Conservation (phyloP, 1,139 yeast species). For the Candida glucosophila region DNA sequence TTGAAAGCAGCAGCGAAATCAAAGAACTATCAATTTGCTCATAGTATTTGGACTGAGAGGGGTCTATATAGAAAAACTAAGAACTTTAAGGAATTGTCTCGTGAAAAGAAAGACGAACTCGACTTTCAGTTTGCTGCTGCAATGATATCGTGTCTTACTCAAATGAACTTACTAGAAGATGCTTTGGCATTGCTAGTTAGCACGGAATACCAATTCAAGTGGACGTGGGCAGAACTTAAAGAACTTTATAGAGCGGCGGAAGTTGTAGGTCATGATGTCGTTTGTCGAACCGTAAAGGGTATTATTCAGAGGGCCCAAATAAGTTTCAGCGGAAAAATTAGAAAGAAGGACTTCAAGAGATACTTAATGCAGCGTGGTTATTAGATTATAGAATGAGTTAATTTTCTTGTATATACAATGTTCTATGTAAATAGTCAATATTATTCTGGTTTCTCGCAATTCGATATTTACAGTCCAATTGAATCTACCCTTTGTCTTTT, state of each 20-base stretch:
- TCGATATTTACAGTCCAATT: constrained; percentile 13
- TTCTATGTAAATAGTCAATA: too few species aligned
- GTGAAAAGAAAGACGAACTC: constrained; percentile 30
- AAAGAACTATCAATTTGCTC: constrained; percentile 48
- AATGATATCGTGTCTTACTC: constrained; percentile 49
- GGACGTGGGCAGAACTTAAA: constrained; percentile 58
- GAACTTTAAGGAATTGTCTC: constrained; percentile 32
- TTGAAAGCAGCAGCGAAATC: constrained; percentile 57
- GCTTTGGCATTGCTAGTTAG: constrained; percentile 63
- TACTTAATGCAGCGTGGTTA: constrained; percentile 26
- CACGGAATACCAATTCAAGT: constrained; percentile 59
- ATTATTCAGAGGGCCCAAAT: constrained; percentile 26
- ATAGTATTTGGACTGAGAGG: constrained; percentile 65
- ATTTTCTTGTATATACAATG: too few species aligned
- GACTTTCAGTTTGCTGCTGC: constrained; percentile 67
- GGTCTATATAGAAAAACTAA: constrained; percentile 59
- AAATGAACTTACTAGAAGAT: constrained; percentile 50
- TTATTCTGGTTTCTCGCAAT: too few species aligned
- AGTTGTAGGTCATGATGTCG: constrained; percentile 38
- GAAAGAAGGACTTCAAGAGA: constrained; percentile 22
- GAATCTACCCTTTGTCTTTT: constrained; percentile 11
- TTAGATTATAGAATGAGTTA: too few species aligned
- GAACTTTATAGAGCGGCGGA: constrained; percentile 39
- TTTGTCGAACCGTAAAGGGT: constrained; percentile 27
- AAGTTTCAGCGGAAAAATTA: constrained; percentile 31